A percentile compares a stretch with the other conserved stretches of the same genome.
Evolutionary conservation across 176 grass and related monocot genomes (phyloP).

Genomic region (Coix lacrymajobi): DNA sequence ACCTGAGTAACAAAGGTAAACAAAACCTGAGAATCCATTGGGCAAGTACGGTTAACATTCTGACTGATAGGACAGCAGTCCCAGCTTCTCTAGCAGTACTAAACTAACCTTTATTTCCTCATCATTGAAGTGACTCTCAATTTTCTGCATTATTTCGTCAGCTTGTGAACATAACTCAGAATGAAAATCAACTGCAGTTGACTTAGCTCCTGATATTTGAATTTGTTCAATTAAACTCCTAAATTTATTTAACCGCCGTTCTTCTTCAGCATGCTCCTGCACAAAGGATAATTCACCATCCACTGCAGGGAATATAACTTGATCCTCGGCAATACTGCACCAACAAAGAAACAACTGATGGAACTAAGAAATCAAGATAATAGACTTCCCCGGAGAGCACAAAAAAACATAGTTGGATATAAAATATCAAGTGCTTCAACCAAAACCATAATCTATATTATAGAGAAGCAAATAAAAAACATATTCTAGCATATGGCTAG

Average conservation of each 20-base stretch:
- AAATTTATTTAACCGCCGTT: slow-evolving; percentile 61
- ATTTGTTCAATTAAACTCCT: slow-evolving; percentile 83
- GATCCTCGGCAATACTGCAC: slow-evolving; percentile 77
- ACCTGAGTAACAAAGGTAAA: slow-evolving; percentile 54
- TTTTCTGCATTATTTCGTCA: slow-evolving; percentile 87
- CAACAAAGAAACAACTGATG: background rate
- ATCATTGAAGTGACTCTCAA: slow-evolving; percentile 70
- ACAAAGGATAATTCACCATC: slow-evolving; percentile 51
- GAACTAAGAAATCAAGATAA: background rate
- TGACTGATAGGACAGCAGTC: background rate
- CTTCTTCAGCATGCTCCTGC: slow-evolving; percentile 75
- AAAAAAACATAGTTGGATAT: background rate
- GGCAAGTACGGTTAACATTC: background rate
- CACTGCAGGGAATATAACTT: slow-evolving; percentile 91
- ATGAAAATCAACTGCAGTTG: slow-evolving; percentile 56
- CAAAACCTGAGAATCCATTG: background rate
- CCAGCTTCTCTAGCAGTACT: slow-evolving; percentile 12
- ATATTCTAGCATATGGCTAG: slow-evolving; percentile 9
- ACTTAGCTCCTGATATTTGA: slow-evolving; percentile 50
- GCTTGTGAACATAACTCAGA: slow-evolving; percentile 78
- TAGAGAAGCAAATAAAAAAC: background rate
- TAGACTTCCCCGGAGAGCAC: background rate
- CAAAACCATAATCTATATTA: background rate
- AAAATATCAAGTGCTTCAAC: background rate
- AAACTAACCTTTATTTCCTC: slow-evolving; percentile 73